Base-by-base conservation (phyloP, 257 asterid genomes). In the Agastache rugosa region DNA sequence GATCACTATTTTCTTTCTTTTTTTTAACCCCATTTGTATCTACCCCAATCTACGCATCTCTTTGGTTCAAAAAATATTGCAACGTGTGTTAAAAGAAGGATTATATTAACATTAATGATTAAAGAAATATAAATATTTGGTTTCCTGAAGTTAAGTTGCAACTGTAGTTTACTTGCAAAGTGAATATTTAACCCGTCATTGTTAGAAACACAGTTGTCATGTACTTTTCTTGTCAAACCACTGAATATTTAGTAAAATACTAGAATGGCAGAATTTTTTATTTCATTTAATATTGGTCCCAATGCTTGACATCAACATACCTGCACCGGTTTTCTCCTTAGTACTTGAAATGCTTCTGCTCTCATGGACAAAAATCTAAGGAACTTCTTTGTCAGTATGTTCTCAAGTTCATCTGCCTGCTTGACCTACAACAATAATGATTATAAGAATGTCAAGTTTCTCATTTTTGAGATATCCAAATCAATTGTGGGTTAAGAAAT, bases 351-450 rank as follows among this genome's bases (percentile, higher is more conserved):
- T 22, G 98, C 99, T 87, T 95, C 98, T 1, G 99, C 98, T 82
- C 99, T 88, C 98, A 95, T 95, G 22, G 97, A 95, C 78, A 92
- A 88, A 85, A 95, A 95, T 67, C 99, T 85, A 62, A 95, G 98
- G 39, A 95, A 95, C 85, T 95, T 95, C 78, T 95, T 95, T 14
- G 99, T 88, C 70, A 95, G 82, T 77, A 95, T 92, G 84, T 95
- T 95, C 90, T 95, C 98, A 72, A 95, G 97, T 86, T 95, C 98
- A 89, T 95, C 99, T 9, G 97, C 75, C 83, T 90, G 99, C 90
- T 90, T 95, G 73, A 95, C 98, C 99, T 95, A 80, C 64, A 72
- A 74, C 41, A 63, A 62, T 17, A 73, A 77, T 34, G 53, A 50
- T 6, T 47, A 29, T 29, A 25, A 74, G 67, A 35, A 50, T 53